Base-by-base conservation (phyloP, 2,329 filamentous ascomycete species). In the Mariannaea elegans region DNA sequence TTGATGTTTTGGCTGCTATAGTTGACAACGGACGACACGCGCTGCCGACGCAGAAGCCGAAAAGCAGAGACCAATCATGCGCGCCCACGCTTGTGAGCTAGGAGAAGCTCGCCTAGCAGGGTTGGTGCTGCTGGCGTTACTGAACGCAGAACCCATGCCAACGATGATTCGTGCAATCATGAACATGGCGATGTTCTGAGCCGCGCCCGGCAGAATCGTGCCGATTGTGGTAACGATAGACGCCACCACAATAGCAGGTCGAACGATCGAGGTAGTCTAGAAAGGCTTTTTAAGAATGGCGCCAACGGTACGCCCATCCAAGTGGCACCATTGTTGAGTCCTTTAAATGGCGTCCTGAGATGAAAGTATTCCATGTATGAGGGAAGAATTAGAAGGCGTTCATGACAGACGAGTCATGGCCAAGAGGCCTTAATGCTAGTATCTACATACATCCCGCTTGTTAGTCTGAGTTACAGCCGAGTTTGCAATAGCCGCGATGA, bases 331-430 rank as follows among this genome's bases (percentile, higher is more conserved):
- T 83, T 87, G 63, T 86, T 85, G 14, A 87, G 76, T 3, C 81
- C 83, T 0, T 77, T 82, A 0, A 83, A 85, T 0, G 81, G 79
- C 1, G 80, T 70, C n/a, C 73, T 85, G 7, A 87, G 78, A 4
- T 78, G 65, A 72, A 87, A 87, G 68, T 87, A 87, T 34, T 84
- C 76, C 0, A 77, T 80, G 67, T 87, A 87, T 0, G 79, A 80
- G 0, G 84, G 83, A 14, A 87, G 69, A 58, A 87, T 86, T 58
- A 86, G 84, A 21, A 88, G 76, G 82, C 83, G 59, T 86, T 86
- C 72, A 86, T 75, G 74, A 86, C 82, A 2, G 81, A 84, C 2
- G 79, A 78, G 56, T 84, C 81, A 51, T 81, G 81, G 21, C 78
- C 75, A 27, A 61, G 53, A 5, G 59, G 57, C 59, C 58, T 9